Conservation (phyloP, 176 grass and related monocot species). For the Triticum monococcum region DNA sequence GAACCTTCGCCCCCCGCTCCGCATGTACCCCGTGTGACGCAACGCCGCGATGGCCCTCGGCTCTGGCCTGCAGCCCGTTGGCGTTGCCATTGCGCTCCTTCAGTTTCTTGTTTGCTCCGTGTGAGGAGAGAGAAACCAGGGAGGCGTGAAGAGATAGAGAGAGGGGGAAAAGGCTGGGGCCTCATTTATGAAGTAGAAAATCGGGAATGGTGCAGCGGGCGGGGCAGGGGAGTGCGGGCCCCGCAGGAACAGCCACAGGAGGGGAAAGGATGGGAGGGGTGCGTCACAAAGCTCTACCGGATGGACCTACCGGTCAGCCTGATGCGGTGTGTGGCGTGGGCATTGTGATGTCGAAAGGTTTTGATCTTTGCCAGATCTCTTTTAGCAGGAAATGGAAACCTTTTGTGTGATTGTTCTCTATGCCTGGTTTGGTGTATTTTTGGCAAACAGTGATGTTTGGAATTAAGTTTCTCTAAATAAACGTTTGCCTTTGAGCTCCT, state of each 20-base stretch:
- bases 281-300: neutral
- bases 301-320: neutral
- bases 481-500: neutral
- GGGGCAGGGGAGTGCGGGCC: neutral
- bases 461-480: neutral
- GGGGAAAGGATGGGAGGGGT: neutral
- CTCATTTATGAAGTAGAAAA: conserved; percentile 19
- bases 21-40: neutral
- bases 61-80: neutral
- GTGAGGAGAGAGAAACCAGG: neutral
- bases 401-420: neutral
- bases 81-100: neutral
- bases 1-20: neutral
- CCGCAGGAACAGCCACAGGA: conserved; percentile 12
- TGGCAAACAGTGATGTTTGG: neutral
- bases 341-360: neutral
- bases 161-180: neutral
- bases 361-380: neutral
- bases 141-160: neutral
- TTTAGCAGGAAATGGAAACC: neutral
- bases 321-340: neutral
- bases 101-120: neutral
- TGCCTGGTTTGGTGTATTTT: neutral
- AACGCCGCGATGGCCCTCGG: neutral
- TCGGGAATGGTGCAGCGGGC: conserved; percentile 31